Evolutionary conservation across 352 stramenopile genomes (phyloP).

Genomic region (Phytophthora pini): DNA sequence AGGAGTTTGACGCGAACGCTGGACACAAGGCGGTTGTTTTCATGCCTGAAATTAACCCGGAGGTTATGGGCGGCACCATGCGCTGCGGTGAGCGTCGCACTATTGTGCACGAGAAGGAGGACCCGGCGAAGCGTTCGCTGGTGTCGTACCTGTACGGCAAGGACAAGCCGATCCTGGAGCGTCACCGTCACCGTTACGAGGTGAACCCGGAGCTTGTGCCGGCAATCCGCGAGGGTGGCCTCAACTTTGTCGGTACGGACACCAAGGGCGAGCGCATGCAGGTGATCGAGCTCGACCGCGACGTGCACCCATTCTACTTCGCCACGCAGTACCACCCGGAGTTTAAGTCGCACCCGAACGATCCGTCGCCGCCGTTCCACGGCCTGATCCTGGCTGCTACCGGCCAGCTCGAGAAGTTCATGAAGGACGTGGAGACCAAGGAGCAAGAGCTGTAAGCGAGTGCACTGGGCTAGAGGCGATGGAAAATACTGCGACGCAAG

Average conservation of each 20-base stretch:
- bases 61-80: conserved; percentile 99
- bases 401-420: conserved; percentile 76
- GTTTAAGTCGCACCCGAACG: conserved; percentile 97
- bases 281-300: conserved; percentile 96
- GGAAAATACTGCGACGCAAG: conserved; percentile 26
- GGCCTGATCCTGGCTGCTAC: conserved; percentile 94
- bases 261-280: conserved; percentile 98
- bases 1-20: conserved; percentile 93
- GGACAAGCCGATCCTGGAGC: conserved; percentile 92
- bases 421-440: conserved; percentile 49
- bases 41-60: conserved; percentile 99
- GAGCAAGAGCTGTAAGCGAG: conserved; percentile 32
- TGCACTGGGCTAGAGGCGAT: conserved; percentile 10
- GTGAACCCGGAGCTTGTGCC: conserved; percentile 97
- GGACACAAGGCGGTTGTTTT: conserved; percentile 98
- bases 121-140: conserved; percentile 86
- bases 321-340: conserved; percentile 99
- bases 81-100: conserved; percentile 97
- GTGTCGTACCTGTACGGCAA: conserved; percentile 93
- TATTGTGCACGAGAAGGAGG: conserved; percentile 89
- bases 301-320: conserved; percentile 99
- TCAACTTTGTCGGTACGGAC: conserved; percentile 98
- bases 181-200: conserved; percentile 99
- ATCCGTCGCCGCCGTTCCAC: conserved; percentile 98
- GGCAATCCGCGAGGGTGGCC: conserved; percentile 89